Conservation (phyloP, 2,329 filamentous ascomycete species). For the Diaporthe eres region DNA sequence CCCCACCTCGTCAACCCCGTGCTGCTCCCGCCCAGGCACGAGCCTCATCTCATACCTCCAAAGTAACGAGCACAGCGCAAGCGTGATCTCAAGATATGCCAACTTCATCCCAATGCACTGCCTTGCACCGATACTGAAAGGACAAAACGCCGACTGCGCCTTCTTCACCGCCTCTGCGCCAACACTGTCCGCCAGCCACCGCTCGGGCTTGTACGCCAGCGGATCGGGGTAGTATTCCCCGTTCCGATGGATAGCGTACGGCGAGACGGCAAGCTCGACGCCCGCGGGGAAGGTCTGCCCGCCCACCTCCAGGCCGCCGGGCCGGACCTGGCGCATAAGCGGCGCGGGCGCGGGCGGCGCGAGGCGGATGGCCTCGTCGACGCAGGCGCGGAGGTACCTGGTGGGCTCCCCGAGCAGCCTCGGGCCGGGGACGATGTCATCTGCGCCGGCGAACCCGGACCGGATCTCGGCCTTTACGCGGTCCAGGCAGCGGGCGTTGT, state of each 20-base stretch:
- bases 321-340: constrained; percentile 42
- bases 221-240: constrained; percentile 23
- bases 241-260: constrained; percentile 44
- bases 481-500: constrained; percentile 1
- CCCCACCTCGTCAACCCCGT: background rate
- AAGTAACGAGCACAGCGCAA: constrained; percentile 14
- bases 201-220: background rate
- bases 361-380: constrained; percentile 50
- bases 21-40: background rate
- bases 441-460: background rate
- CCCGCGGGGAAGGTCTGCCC: constrained; percentile 41
- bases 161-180: constrained; percentile 3
- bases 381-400: constrained; percentile 57
- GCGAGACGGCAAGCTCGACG: constrained; percentile 42
- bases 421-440: background rate
- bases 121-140: background rate
- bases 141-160: constrained; percentile 19
- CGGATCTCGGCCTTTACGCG: background rate
- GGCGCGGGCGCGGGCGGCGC: constrained; percentile 35
- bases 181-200: constrained; percentile 16
- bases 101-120: constrained; percentile 3
- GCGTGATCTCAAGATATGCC: constrained; percentile 1
- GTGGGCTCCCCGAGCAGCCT: background rate
- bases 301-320: constrained; percentile 39
- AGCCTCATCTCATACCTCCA: background rate